Evolutionary conservation across 1,284 basidiomycete species (phyloP), one percentile per base, ranked within the genome.

Genomic region (Boletellus dicymbophilus): DNA sequence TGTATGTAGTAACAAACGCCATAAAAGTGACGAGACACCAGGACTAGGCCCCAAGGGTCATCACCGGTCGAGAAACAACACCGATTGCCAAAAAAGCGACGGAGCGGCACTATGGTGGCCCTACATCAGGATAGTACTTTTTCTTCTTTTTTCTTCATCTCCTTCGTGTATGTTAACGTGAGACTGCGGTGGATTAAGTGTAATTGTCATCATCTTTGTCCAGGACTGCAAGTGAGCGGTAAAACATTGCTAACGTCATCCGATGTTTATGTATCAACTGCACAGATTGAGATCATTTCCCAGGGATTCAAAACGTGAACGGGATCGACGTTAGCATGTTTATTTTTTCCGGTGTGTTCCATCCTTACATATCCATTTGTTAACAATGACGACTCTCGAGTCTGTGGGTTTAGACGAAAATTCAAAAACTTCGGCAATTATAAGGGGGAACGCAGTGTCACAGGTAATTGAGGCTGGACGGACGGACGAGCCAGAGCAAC

Each of bases 281-380:
- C n/a, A n/a, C n/a, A n/a, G n/a, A n/a, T n/a, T 12, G 26, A 42
- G 30, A 36, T 45, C 39, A 22, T 30, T 20, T n/a, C n/a, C n/a
- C 13, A 23, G 13, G 10, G 20, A 46, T 44, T 40, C 27, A 41
- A 48, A 48, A 50, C 47, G 39, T 38, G 46, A 26, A 36, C 25
- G 28, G 10, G 34, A 41, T 43, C 37, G 36, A 46, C 23, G 16
- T 18, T n/a, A 31, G 11, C 44, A 20, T 23, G 21, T 23, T 34
- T 22, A 11, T 6, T 30, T 23, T 39, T 44, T 22, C n/a, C n/a
- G n/a, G n/a, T n/a, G n/a, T n/a, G n/a, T n/a, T n/a, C n/a, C n/a
- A n/a, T n/a, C n/a, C n/a, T n/a, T n/a, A n/a, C n/a, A n/a, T n/a
- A n/a, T n/a, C n/a, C n/a, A n/a, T n/a, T n/a, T n/a, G n/a, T n/a